phyloP scores from a whole-genome alignment of 1,284 basidiomycete species.

The Termitomyces sp. region DNA sequence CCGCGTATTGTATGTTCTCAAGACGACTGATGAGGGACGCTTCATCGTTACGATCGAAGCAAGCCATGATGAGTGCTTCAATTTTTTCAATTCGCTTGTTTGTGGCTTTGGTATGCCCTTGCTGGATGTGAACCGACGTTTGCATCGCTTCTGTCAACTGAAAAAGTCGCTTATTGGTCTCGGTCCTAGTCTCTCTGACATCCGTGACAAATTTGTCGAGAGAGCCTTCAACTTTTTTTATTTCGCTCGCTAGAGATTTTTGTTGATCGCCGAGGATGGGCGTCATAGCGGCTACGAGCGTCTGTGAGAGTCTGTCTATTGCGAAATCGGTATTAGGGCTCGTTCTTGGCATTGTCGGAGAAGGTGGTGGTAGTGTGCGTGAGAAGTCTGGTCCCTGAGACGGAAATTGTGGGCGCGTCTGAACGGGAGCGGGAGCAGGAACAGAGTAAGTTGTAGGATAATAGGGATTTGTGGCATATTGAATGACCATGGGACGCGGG shows the following conservation, averaged over 20 bases:
- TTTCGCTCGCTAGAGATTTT: slow-evolving; percentile 2
- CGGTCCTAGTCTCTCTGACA: slow-evolving; percentile 8
- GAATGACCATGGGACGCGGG: slow-evolving; percentile 1
- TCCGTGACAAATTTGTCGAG: slow-evolving; percentile 6
- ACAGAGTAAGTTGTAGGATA: background rate
- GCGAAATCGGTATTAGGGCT: background rate
- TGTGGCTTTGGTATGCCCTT: background rate
- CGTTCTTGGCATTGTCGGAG: background rate
- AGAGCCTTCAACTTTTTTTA: slow-evolving; percentile 3
- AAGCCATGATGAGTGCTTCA: slow-evolving; percentile 13
- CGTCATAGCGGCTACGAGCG: background rate
- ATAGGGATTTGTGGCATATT: background rate
- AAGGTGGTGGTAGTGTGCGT: background rate
- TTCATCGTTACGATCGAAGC: slow-evolving; percentile 8
- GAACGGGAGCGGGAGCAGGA: background rate
- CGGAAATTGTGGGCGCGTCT: background rate
- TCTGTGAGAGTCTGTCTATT: background rate
- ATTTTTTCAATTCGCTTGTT: slow-evolving; percentile 11
- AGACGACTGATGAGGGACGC: slow-evolving; percentile 10
- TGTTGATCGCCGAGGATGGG: slow-evolving; percentile 7
- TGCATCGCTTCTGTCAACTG: slow-evolving; percentile 8
- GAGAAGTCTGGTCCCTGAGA: background rate
- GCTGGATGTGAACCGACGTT: slow-evolving; percentile 2
- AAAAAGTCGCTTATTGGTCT: slow-evolving; percentile 7
- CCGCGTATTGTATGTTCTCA: slow-evolving; percentile 12